phyloP scores from a whole-genome alignment of 2,329 filamentous ascomycete species.

The Ophiostoma ulmi region DNA sequence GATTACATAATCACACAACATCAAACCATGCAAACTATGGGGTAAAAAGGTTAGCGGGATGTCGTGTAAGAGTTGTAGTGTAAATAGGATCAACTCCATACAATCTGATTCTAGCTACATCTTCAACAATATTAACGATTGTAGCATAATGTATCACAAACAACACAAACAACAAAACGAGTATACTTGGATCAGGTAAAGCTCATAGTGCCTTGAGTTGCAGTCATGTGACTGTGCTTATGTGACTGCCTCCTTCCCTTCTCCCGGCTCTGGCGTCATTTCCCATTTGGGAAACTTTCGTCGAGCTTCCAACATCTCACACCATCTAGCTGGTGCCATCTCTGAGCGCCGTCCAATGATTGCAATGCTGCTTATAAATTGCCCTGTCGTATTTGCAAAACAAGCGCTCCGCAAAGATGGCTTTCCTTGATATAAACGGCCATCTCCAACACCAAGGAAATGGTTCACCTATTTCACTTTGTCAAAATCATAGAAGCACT shows the following conservation, averaged over 20 bases:
- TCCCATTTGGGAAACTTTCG: slow-evolving; percentile 22
- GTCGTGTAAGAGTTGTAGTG: background rate
- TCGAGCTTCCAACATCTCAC: slow-evolving; percentile 11
- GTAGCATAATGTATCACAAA: background rate
- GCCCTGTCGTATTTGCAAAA: too few species aligned
- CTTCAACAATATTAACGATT: background rate
- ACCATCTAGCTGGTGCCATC: background rate
- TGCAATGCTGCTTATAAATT: too few species aligned
- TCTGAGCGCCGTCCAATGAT: background rate
- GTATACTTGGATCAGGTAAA: background rate
- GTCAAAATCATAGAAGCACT: background rate
- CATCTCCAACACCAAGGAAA: background rate
- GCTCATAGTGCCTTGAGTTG: too few species aligned
- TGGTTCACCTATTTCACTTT: slow-evolving; percentile 14
- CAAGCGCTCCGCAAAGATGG: background rate
- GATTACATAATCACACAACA: too few species aligned
- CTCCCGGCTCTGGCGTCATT: background rate
- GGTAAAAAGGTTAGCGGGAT: background rate
- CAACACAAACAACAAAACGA: background rate
- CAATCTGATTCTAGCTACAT: background rate
- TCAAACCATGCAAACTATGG: background rate
- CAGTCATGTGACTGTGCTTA: background rate
- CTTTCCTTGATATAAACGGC: background rate
- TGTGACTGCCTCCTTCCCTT: background rate
- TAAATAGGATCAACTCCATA: background rate